phyloP scores from a whole-genome alignment of 345 rosid genomes.

The Ricinus communis region DNA sequence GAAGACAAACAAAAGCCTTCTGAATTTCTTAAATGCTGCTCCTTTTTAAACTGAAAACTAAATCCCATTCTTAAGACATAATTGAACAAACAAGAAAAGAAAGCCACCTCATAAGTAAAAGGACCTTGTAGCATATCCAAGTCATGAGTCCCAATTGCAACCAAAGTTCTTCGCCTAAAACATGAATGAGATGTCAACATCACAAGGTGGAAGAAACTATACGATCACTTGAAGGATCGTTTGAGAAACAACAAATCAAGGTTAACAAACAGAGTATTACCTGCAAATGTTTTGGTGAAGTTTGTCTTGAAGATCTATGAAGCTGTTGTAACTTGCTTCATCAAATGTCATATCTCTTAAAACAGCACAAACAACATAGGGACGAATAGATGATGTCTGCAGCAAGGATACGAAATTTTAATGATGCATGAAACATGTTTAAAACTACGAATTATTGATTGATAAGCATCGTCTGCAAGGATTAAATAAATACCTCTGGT shows the following conservation, averaged over 20 bases:
- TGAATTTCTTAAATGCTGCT: neutral
- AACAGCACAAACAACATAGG: constrained; percentile 80
- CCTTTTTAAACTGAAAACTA: neutral
- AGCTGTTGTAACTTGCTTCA: constrained; percentile 88
- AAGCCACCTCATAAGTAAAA: constrained; percentile 84
- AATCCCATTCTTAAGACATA: neutral
- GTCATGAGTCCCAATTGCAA: constrained; percentile 97
- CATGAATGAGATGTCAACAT: neutral
- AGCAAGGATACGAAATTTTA: constrained; percentile 19
- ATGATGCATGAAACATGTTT: neutral
- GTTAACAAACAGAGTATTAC: constrained; percentile 32
- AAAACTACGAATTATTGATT: neutral
- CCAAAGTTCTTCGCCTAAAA: constrained; percentile 78
- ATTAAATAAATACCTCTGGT: constrained; percentile 49
- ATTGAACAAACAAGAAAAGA: constrained; percentile 6
- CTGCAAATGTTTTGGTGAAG: constrained; percentile 93
- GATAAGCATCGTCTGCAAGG: too few species aligned
- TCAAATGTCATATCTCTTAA: constrained; percentile 77
- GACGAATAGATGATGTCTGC: constrained; percentile 73
- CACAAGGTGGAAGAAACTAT: too few species aligned
- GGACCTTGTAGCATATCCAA: constrained; percentile 85
- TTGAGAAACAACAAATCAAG: neutral
- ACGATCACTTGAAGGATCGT: neutral
- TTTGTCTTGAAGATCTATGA: constrained; percentile 96
- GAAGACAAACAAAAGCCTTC: neutral